These are phyloP conservation scores for Fusarium sp. DNA, from an alignment of 2,329 filamentous ascomycete species.

Conservation along the genomic window DNA sequence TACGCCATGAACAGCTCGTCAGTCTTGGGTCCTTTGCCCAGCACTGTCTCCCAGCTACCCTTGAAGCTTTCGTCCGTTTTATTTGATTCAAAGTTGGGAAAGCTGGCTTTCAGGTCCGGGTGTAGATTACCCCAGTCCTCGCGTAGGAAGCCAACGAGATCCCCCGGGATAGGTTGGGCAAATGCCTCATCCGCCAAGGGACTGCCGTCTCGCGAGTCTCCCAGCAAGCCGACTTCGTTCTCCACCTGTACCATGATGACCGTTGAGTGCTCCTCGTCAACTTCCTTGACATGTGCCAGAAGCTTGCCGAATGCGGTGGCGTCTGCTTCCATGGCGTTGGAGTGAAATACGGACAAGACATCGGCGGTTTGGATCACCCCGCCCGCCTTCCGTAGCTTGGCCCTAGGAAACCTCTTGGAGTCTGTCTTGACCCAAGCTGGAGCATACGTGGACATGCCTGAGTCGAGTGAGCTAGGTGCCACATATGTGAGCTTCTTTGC, in stretches of 20 bases:
- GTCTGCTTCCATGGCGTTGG: constrained; percentile 17
- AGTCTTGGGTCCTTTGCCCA: constrained; percentile 44
- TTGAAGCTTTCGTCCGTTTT: neutral
- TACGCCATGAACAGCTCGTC: constrained; percentile 53
- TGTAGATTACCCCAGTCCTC: constrained; percentile 21
- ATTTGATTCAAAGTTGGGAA: neutral
- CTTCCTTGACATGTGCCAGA: constrained; percentile 53
- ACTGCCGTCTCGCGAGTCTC: constrained; percentile 64
- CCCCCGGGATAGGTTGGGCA: constrained; percentile 15
- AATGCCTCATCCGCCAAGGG: constrained; percentile 52
- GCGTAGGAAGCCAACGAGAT: constrained; percentile 17
- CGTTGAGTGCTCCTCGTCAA: constrained; percentile 61
- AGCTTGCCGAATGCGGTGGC: constrained; percentile 48
- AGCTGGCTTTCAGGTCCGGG: constrained; percentile 9
- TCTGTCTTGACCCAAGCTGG: constrained; percentile 49
- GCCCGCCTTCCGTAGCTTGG: constrained; percentile 48
- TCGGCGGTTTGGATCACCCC: constrained; percentile 46
- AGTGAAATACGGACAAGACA: constrained; percentile 47
- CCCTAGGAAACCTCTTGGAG: constrained; percentile 46
- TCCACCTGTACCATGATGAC: constrained; percentile 70
- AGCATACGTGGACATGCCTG: constrained; percentile 48
- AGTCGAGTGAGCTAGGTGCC: accelerated
- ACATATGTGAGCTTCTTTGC: constrained; percentile 14
- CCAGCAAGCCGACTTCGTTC: constrained; percentile 65
- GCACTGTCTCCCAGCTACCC: constrained; percentile 48